Evolutionary conservation across 2,329 filamentous ascomycete species (phyloP).

Genomic region (Nemania bipapillata): DNA sequence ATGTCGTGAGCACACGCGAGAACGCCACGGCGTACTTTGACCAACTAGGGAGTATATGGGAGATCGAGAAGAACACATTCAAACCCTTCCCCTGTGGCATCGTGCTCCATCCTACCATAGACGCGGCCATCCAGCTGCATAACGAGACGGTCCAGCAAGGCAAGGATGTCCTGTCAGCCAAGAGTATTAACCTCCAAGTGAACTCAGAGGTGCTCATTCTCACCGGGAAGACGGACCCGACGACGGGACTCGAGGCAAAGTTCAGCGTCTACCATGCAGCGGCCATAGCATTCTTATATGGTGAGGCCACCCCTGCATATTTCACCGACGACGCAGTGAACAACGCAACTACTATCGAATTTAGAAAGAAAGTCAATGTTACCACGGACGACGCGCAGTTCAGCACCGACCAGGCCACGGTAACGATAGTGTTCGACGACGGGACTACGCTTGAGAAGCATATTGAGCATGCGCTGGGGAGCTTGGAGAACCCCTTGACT

Average conservation of each 20-base stretch:
- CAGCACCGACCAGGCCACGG: constrained; percentile 54
- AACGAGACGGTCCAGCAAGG: constrained; percentile 51
- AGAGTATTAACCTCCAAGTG: constrained; percentile 57
- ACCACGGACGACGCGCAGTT: constrained; percentile 55
- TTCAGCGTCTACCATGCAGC: constrained; percentile 67
- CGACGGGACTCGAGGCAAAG: constrained; percentile 63
- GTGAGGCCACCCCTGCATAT: constrained; percentile 62
- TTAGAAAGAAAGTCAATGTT: constrained; percentile 59
- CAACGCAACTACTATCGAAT: constrained; percentile 45
- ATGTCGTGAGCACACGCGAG: constrained; percentile 60
- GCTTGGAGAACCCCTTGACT: constrained; percentile 58
- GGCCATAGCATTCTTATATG: constrained; percentile 62
- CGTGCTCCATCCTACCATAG: constrained; percentile 66
- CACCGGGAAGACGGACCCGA: constrained; percentile 62
- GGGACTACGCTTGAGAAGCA: constrained; percentile 55
- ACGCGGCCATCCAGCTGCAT: constrained; percentile 61
- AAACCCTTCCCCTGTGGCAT: constrained; percentile 69
- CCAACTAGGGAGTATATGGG: constrained; percentile 57
- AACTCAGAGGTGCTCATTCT: constrained; percentile 65
- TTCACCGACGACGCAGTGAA: constrained; percentile 61
- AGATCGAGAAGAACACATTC: constrained; percentile 65
- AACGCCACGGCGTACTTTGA: constrained; percentile 52
- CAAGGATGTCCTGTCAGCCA: constrained; percentile 40
- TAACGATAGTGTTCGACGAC: constrained; percentile 52
- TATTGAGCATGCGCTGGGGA: constrained; percentile 62